phyloP scores from a whole-genome alignment of 805 yeast genomes.

The Saccharomycopsis schoenii region DNA sequence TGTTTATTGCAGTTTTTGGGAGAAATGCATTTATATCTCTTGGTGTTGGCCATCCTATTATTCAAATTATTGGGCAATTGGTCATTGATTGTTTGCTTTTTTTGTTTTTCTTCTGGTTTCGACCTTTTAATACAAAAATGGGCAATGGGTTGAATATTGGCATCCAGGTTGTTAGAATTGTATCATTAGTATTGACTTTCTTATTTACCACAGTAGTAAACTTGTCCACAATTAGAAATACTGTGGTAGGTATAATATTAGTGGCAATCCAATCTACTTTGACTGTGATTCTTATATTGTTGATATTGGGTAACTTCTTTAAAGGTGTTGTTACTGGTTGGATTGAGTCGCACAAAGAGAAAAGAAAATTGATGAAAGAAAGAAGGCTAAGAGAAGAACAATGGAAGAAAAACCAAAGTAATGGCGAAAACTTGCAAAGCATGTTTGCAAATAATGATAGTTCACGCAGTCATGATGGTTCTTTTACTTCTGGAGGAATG shows the following conservation, averaged over 20 bases:
- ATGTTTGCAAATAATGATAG: not conserved
- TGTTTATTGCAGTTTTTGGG: constrained; percentile 21
- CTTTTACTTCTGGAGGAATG: not conserved
- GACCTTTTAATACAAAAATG: constrained; percentile 25
- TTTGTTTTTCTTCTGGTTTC: constrained; percentile 17
- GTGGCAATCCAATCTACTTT: constrained; percentile 24
- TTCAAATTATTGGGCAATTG: constrained; percentile 26
- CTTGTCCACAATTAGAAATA: constrained; percentile 21
- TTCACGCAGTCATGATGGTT: not conserved
- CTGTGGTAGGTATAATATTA: constrained; percentile 25
- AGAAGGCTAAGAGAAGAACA: constrained; percentile 5
- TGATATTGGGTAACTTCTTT: constrained; percentile 20
- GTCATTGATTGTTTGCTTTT: constrained; percentile 23
- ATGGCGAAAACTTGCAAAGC: not conserved
- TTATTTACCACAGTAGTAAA: constrained; percentile 25
- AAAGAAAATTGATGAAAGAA: constrained; percentile 4
- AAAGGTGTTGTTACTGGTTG: constrained; percentile 9
- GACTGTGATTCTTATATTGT: constrained; percentile 21
- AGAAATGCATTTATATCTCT: constrained; percentile 26
- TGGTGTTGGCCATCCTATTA: constrained; percentile 25
- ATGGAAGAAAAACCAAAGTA: not conserved
- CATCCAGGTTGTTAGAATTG: constrained; percentile 23
- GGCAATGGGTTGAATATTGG: constrained; percentile 24
- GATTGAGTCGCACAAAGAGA: constrained; percentile 3
- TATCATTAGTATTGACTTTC: constrained; percentile 23